Evolutionary conservation across 2,329 filamentous ascomycete species (phyloP).

Genomic region (Moelleriella libera): DNA sequence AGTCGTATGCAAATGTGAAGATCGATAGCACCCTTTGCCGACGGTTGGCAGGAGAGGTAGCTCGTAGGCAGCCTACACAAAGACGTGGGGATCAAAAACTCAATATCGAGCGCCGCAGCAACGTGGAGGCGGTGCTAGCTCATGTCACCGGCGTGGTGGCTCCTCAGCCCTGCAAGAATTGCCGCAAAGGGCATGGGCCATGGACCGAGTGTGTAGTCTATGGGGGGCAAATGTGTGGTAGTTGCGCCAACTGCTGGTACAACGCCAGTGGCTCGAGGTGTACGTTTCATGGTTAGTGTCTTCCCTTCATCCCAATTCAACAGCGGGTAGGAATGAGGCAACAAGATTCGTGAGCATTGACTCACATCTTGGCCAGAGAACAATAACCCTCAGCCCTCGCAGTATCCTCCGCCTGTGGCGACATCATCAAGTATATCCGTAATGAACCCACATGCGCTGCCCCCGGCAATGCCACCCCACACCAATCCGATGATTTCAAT

Average conservation of each 20-base stretch:
- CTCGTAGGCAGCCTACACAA: slow-evolving; percentile 35
- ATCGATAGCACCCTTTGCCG: slow-evolving; percentile 41
- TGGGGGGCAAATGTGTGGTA: slow-evolving; percentile 45
- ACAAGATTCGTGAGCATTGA: background rate
- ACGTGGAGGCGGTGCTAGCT: slow-evolving; percentile 44
- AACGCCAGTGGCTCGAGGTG: slow-evolving; percentile 46
- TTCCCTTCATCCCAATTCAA: background rate
- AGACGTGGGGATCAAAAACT: slow-evolving; percentile 38
- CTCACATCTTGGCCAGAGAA: slow-evolving; percentile 21
- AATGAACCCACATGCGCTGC: background rate
- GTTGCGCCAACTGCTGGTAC: slow-evolving; percentile 50
- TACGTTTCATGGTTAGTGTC: slow-evolving; percentile 41
- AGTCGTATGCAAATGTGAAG: slow-evolving; percentile 27
- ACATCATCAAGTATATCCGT: background rate
- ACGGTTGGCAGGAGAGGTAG: slow-evolving; percentile 33
- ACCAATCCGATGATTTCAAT: background rate
- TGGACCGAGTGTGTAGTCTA: slow-evolving; percentile 46
- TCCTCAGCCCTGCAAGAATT: slow-evolving; percentile 40
- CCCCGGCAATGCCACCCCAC: slow-evolving; percentile 1
- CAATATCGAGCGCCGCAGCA: slow-evolving; percentile 42
- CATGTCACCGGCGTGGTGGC: slow-evolving; percentile 39
- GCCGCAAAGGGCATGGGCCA: slow-evolving; percentile 44
- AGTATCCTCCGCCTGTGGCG: slow-evolving; percentile 6
- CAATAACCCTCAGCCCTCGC: slow-evolving; percentile 23
- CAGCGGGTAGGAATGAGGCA: background rate